Percentiles rank a stretch among this genome's conserved stretches.
Conservation (phyloP, 163 green algal genomes). For the Trebouxiophyceae sp. region DNA sequence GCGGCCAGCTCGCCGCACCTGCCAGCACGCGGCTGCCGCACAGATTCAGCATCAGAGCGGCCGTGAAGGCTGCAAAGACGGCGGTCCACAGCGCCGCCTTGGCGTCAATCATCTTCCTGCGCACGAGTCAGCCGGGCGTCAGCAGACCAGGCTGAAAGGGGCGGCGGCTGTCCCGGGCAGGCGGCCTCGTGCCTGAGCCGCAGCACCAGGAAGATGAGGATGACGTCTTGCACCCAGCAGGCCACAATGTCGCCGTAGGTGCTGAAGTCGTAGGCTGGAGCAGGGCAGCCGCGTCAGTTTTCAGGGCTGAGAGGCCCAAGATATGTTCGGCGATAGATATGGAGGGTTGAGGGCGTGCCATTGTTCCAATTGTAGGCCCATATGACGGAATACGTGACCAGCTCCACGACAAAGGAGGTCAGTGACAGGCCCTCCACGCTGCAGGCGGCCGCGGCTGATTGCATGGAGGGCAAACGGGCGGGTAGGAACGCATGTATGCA, state of each 20-base stretch:
- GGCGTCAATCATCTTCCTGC: constrained; percentile 1
- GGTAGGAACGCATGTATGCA: constrained; percentile 4
- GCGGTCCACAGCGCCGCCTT: constrained; percentile 3
- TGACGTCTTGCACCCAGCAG: constrained; percentile 60
- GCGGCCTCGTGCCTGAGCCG: too few species aligned
- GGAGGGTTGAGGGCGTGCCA: background rate
- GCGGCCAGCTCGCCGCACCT: too few species aligned
- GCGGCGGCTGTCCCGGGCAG: too few species aligned
- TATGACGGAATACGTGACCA: constrained; percentile 60
- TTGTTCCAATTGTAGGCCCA: constrained; percentile 68
- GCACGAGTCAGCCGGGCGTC: background rate
- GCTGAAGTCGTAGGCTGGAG: constrained; percentile 58
- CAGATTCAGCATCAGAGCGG: constrained; percentile 11
- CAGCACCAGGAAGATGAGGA: constrained; percentile 59
- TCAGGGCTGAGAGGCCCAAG: too few species aligned
- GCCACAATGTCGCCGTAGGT: constrained; percentile 67
- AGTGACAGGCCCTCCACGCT: constrained; percentile 62
- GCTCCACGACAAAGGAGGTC: constrained; percentile 49
- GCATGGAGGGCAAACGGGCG: background rate
- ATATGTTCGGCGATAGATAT: background rate
- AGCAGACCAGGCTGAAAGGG: background rate
- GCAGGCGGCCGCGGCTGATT: background rate
- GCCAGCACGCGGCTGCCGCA: constrained; percentile 1
- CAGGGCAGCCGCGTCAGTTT: too few species aligned
- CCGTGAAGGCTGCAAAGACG: constrained; percentile 12